Evolutionary conservation across 2,329 filamentous ascomycete species (phyloP).

Genomic region (Aspergillus sp.): DNA sequence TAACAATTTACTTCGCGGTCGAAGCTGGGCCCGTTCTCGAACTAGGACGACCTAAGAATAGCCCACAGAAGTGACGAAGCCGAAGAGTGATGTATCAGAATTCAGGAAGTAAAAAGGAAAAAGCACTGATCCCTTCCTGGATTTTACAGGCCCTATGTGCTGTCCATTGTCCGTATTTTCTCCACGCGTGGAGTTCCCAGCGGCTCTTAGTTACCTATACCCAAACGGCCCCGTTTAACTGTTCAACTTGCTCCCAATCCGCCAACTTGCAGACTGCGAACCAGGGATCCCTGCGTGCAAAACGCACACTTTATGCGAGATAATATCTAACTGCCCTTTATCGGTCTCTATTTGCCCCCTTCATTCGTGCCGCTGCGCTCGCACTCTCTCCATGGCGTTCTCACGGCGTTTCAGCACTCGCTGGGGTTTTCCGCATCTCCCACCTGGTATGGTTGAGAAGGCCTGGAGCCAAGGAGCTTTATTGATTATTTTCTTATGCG

Average conservation of each 20-base stretch:
- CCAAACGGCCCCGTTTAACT: conserved; percentile 5
- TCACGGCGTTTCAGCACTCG: conserved; percentile 3
- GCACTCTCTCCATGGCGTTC: background rate
- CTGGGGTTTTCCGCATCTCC: background rate
- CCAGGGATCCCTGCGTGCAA: conserved; percentile 13
- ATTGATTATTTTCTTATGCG: background rate
- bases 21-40: background rate
- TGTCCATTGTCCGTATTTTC: conserved; percentile 10
- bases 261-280: background rate
- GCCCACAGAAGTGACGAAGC: background rate
- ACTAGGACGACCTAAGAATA: conserved; percentile 9
- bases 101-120: conserved; percentile 1
- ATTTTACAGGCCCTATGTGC: conserved; percentile 5
- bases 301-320: conserved; percentile 11
- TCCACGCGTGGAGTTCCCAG: conserved; percentile 6
- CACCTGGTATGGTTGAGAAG: background rate
- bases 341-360: background rate
- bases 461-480: background rate
- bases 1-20: background rate
- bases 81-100: conserved; percentile 10
- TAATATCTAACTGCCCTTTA: background rate
- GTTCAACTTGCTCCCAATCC: background rate
- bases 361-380: background rate
- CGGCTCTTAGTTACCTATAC: conserved; percentile 4
- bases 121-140: conserved; percentile 6